Conservation (phyloP, 2,329 filamentous ascomycete genomes). For the Fusarium sp. region DNA sequence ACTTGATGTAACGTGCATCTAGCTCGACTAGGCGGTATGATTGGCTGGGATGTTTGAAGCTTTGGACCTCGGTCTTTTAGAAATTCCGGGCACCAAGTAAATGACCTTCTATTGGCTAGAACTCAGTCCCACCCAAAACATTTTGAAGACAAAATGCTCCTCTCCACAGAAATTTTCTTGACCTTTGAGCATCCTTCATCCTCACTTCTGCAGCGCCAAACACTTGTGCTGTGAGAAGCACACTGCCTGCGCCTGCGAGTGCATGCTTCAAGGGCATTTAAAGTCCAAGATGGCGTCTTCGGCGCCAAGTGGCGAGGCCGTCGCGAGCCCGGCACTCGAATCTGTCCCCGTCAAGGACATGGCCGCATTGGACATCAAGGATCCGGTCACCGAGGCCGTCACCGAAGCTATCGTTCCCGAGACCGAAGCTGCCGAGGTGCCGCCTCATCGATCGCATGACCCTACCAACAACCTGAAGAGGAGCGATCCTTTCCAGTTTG, state of each 20-base stretch:
- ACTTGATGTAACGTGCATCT: conserved; percentile 27
- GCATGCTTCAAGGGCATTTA: conserved; percentile 34
- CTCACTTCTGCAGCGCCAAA: conserved; percentile 31
- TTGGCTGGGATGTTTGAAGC: conserved; percentile 27
- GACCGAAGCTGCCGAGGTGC: conserved; percentile 47
- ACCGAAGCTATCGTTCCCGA: conserved; percentile 23
- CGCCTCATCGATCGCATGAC: conserved; percentile 75
- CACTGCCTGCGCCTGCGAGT: conserved; percentile 37
- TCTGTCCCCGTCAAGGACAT: conserved; percentile 37
- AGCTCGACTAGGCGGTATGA: conserved; percentile 10
- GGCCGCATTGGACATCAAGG: conserved; percentile 43
- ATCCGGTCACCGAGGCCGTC: conserved; percentile 32
- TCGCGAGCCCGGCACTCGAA: conserved; percentile 29
- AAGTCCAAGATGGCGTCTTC: conserved; percentile 39
- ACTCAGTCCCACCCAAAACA: conserved; percentile 16
- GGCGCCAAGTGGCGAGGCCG: conserved; percentile 39
- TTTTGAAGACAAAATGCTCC: conserved; percentile 39
- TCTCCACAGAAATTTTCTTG: conserved; percentile 35
- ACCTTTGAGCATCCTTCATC: conserved; percentile 30
- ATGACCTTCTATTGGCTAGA: not conserved
- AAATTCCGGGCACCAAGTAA: not conserved
- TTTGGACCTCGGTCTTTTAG: conserved; percentile 1
- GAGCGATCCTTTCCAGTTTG: conserved; percentile 94
- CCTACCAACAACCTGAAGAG: conserved; percentile 81
- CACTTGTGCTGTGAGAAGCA: conserved; percentile 31